phyloP scores from a whole-genome alignment of 768 basidiomycete species.

The Tricholoma matsutake region DNA sequence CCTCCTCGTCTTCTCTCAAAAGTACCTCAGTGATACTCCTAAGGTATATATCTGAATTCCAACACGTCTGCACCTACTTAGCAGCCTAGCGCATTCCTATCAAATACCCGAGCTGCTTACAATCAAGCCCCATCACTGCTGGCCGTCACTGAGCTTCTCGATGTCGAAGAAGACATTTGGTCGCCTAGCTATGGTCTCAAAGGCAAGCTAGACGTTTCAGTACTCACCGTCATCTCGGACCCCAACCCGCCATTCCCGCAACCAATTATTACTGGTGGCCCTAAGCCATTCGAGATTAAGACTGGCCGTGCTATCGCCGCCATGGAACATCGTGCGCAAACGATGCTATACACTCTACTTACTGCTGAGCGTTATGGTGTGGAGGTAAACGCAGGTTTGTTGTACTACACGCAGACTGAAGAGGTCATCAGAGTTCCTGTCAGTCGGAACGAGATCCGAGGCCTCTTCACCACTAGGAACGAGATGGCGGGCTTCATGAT shows the following conservation, averaged over 20 bases:
- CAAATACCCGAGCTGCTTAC: conserved; percentile 49
- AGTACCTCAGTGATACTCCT: conserved; percentile 62
- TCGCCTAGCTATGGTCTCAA: conserved; percentile 93
- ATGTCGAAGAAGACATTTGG: conserved; percentile 97
- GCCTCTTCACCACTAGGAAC: conserved; percentile 79
- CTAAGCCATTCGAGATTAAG: conserved; percentile 83
- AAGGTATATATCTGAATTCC: conserved; percentile 42
- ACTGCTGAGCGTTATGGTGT: conserved; percentile 88
- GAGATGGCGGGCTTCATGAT: conserved; percentile 79
- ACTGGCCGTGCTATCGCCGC: conserved; percentile 75
- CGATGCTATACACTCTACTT: conserved; percentile 92
- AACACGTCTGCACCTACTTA: neutral
- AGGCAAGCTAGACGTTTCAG: conserved; percentile 92
- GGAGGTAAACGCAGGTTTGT: conserved; percentile 75
- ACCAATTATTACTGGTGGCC: conserved; percentile 30
- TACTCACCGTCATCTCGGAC: conserved; percentile 64
- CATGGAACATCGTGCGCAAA: conserved; percentile 96
- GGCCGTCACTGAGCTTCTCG: conserved; percentile 73
- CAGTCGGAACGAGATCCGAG: conserved; percentile 78
- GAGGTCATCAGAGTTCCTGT: conserved; percentile 82
- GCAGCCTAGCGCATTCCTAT: conserved; percentile 63
- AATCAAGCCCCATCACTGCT: conserved; percentile 51
- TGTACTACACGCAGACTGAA: conserved; percentile 93
- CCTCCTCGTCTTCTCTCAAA: conserved; percentile 57
- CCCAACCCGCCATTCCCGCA: conserved; percentile 24